phyloP scores from a whole-genome alignment of 164 flowering plant genomes.

The Macadamia tetraphylla region DNA sequence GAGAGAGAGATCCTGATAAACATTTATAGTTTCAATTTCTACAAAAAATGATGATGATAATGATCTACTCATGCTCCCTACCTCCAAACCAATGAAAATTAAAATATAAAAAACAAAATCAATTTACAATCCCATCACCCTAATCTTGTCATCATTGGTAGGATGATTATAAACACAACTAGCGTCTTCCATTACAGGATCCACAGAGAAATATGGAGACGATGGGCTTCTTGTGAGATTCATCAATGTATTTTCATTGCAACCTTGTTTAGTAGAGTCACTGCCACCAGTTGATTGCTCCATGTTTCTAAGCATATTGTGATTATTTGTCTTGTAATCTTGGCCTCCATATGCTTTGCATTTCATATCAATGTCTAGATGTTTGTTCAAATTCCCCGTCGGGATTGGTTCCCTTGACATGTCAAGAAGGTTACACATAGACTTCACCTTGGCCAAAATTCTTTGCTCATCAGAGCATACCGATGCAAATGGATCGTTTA shows the following conservation, averaged over 20 bases:
- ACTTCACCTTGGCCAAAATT: constrained; percentile 2
- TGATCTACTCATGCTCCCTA: too few species aligned
- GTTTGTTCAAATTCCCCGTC: not conserved
- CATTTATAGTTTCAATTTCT: too few species aligned
- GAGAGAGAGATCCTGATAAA: too few species aligned
- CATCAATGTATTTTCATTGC: not conserved
- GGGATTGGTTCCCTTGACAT: not conserved
- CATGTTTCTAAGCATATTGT: not conserved
- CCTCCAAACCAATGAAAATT: too few species aligned
- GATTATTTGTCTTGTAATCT: not conserved
- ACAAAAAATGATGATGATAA: too few species aligned
- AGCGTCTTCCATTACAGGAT: not conserved
- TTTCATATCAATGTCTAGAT: not conserved
- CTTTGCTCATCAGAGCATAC: constrained; percentile 1
- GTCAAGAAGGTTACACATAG: constrained; percentile 6
- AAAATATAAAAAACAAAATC: too few species aligned
- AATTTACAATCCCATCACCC: too few species aligned
- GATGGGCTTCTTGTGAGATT: not conserved
- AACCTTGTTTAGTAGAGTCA: not conserved
- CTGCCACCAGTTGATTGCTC: not conserved
- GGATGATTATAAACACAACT: too few species aligned
- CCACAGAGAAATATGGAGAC: not conserved
- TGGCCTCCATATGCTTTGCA: not conserved
- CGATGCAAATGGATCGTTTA: not conserved
- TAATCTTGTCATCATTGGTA: too few species aligned